Conservation (phyloP, 139 green algal genomes). For the Astrephomene gubernaculifera region DNA sequence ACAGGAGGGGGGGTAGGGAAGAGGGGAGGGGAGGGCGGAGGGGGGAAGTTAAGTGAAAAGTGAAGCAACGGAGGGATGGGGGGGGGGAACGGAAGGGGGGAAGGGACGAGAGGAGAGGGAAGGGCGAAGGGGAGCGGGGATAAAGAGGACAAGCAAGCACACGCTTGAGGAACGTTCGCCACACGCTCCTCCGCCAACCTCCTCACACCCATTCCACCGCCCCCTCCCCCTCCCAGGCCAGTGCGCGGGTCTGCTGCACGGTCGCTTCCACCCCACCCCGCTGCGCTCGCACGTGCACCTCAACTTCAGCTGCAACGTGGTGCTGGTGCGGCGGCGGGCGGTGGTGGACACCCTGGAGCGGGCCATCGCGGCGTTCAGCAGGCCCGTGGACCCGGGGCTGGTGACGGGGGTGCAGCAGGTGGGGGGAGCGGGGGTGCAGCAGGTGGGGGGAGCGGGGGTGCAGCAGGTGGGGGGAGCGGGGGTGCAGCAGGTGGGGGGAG, state of each 20-base stretch:
- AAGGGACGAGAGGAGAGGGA: neutral
- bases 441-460: neutral
- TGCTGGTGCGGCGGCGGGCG: constrained; percentile 43
- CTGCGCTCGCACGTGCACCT: constrained; percentile 72
- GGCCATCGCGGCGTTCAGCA: constrained; percentile 64
- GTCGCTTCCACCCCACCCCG: constrained; percentile 40
- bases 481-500: constrained; percentile 59
- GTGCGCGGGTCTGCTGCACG: constrained; percentile 55
- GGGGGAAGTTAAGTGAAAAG: too few relatives aligned
- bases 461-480: constrained; percentile 26
- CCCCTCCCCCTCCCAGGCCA: constrained; percentile 42
- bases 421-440: neutral
- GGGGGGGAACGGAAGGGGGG: neutral
- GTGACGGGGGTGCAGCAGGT: constrained; percentile 66
- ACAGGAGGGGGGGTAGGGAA: neutral
- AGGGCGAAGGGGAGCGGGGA: neutral
- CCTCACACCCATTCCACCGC: neutral
- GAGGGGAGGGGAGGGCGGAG: too few relatives aligned
- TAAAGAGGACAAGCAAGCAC: neutral
- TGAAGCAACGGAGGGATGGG: too few relatives aligned
- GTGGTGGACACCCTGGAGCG: constrained; percentile 65
- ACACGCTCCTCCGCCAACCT: neutral
- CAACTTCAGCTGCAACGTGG: constrained; percentile 75
- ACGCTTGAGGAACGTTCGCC: neutral
- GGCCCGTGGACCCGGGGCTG: constrained; percentile 60